Evolutionary conservation across 2,329 filamentous ascomycete genomes (phyloP), one percentile per base, ranked within the genome.

Genomic region (Beauveria sp.): DNA sequence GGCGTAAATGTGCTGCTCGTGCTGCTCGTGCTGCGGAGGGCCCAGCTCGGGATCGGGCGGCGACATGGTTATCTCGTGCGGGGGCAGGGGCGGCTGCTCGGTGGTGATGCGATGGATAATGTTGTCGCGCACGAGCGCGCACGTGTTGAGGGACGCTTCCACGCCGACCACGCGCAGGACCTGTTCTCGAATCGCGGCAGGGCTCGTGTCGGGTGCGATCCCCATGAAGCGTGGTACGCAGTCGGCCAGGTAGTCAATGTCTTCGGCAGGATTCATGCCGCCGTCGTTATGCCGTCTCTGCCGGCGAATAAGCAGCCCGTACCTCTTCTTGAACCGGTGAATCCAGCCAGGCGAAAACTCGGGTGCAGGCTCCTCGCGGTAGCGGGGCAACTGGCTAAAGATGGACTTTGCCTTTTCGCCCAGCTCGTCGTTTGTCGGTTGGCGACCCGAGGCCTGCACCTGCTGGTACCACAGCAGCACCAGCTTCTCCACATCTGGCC

Each of bases 331-430:
- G 73, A 86, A 86, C 41, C 83, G 78, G 66, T 86, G 83, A 62
- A 86, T 85, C 83, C 83, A 86, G 46, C 83, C 83, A 0, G 83
- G 83, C 0, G 82, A 85, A 69, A 86, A 86, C 70, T 86, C 83
- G 52, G 83, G 83, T 1, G 83, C 74, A n/a, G 72, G 71, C 69
- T 85, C 82, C 64, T 83, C 83, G 68, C 82, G 84, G 70, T 86
- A 85, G 20, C 82, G 80, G 18, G 83, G 82, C 30, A 86, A 74
- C 66, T 83, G 79, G 48, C 73, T 73, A 69, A 85, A 86, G 65
- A 86, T 84, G 61, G 73, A 69, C 69, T 84, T 85, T 48, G 83
- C 83, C 73, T 85, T 85, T 40, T 85, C 83, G 63, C 81, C 82
- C 3, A 86, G 76, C 70, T 85, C 83, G 66, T 86, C 83, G 69